Percentiles rank a stretch among this genome's conserved stretches.
These are phyloP conservation scores for Blastocrithidia nonstop DNA, from an alignment of 208 protist genomes.

Conservation along the genomic window DNA sequence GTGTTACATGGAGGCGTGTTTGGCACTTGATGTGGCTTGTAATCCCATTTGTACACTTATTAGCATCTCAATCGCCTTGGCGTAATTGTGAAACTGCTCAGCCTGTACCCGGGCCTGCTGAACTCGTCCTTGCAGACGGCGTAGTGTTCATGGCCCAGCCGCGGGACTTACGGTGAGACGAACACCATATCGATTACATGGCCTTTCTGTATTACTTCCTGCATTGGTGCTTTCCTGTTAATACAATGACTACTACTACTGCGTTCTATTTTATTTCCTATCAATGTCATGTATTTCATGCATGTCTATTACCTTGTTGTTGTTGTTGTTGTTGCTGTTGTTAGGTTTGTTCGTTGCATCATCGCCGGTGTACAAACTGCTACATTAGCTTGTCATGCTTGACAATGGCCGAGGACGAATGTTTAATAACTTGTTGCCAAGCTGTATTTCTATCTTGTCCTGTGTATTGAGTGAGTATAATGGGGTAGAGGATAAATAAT, in stretches of 20 bases:
- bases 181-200: too few species aligned
- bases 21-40: slow-evolving; percentile 8
- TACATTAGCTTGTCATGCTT: too few species aligned
- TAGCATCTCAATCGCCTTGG: slow-evolving; percentile 11
- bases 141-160: slow-evolving; percentile 10
- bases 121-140: slow-evolving; percentile 16
- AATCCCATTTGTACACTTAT: slow-evolving; percentile 15
- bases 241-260: too few species aligned
- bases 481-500: too few species aligned
- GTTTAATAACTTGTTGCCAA: too few species aligned
- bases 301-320: slow-evolving; percentile 4
- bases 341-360: neutral
- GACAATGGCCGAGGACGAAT: too few species aligned
- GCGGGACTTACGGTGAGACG: slow-evolving; percentile 12
- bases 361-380: too few species aligned
- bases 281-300: neutral
- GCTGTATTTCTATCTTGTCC: too few species aligned
- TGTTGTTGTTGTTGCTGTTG: slow-evolving; percentile 5
- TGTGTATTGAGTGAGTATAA: too few species aligned
- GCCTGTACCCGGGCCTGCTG: slow-evolving; percentile 8
- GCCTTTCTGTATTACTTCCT: too few species aligned
- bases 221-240: too few species aligned
- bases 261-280: too few species aligned
- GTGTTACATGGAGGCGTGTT: neutral
- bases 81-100: slow-evolving; percentile 11